Evolutionary conservation across 352 stramenopile species (phyloP), one percentile per base, ranked within the genome.

Genomic region (Saprolegnia parasitica): DNA sequence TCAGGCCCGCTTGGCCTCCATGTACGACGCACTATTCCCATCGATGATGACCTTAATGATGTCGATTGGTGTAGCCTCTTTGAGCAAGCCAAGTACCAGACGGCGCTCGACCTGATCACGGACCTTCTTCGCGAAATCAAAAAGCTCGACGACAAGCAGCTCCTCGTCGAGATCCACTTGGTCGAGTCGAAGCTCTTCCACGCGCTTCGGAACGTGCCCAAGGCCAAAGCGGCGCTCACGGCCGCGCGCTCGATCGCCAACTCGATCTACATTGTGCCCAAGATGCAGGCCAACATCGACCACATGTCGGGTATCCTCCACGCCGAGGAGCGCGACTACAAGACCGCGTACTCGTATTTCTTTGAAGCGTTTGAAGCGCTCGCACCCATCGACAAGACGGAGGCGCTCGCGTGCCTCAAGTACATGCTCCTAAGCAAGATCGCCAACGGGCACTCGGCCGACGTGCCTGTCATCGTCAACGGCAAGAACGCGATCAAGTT

Each of bases 321-420:
- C 76, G 97, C 93, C 13, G 96, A 99, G 74, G 97, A 99, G 79
- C 84, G 91, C 47, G 97, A 99, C 83, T 99, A 99, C 85, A 98
- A 98, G 80, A 99, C 97, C 20, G 94, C 96, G 13, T 98, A 99
- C 77, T 99, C 96, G 54, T 99, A 99, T 87, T 99, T 99, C 80
- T 96, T 99, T 63, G 97, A 99, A 74, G 85, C 91, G 0, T 98
- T 98, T 67, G 95, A 98, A 77, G 96, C 95, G 8, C 97, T 99
- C 55, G 89, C 97, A 60, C 85, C 86, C 47, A 76, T 98, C 16
- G 93, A 98, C 74, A 83, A 96, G 62, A 73, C 76, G 20, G 83
- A 93, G 35, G 84, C 87, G 21, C 73, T 95, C 32, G 79, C 80
- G 40, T 98, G 90, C 66, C 81, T 99, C 45, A 98, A 99, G 86